These are phyloP conservation scores for Talaromyces sp. DNA, from an alignment of 2,329 filamentous ascomycete genomes.

Conservation along the genomic window DNA sequence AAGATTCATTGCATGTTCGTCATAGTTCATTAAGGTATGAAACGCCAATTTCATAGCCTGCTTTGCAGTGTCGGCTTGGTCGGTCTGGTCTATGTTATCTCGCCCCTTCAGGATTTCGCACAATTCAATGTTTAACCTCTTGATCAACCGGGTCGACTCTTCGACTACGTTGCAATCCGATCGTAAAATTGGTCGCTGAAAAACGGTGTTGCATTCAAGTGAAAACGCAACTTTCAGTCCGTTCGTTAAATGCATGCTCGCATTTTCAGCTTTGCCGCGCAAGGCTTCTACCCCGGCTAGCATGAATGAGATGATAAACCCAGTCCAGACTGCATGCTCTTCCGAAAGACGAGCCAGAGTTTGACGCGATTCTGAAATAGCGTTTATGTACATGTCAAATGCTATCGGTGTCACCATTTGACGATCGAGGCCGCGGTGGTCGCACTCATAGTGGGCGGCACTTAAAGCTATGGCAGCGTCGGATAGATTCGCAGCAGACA, in stretches of 20 bases:
- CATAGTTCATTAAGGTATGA: not conserved
- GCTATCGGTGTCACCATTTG: not conserved
- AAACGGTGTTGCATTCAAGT: not conserved
- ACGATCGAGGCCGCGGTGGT: not conserved
- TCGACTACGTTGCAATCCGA: not conserved
- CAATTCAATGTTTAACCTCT: not conserved
- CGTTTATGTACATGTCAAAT: constrained; percentile 3
- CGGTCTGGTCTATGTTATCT: not conserved
- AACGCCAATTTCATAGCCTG: not conserved
- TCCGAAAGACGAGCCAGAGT: not conserved
- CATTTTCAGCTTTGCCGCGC: not conserved
- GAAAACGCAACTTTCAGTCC: not conserved
- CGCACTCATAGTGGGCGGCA: constrained; percentile 5
- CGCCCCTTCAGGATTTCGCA: not conserved
- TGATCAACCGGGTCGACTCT: not conserved
- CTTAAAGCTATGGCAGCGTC: not conserved
- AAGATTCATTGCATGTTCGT: not conserved
- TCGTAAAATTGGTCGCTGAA: not conserved
- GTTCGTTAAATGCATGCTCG: not conserved
- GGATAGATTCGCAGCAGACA: constrained; percentile 1
- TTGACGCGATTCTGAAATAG: constrained; percentile 3
- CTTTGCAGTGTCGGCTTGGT: not conserved
- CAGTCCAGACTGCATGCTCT: not conserved
- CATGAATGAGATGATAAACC: not conserved
- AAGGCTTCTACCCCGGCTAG: not conserved